Conservation (phyloP, 73 alveolate genomes). For the Symbiodinium natans region DNA sequence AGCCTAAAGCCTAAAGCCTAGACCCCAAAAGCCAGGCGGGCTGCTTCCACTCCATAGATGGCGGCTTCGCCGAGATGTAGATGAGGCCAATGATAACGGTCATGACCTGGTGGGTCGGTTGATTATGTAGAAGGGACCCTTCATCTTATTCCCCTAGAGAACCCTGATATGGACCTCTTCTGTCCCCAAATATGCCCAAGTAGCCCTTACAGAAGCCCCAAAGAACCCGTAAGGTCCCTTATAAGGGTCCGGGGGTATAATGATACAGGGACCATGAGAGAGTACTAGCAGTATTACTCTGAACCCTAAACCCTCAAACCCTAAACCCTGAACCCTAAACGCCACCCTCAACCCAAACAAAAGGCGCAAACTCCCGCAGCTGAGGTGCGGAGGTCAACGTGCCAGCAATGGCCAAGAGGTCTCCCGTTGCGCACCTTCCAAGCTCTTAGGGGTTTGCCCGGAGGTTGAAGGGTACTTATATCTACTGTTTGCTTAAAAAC, state of each 20-base stretch:
- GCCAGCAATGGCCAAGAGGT: not conserved
- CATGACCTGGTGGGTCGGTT: not conserved
- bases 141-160: too few species aligned
- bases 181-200: too few species aligned
- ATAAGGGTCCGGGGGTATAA: too few species aligned
- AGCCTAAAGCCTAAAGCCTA: not conserved
- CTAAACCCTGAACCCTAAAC: too few species aligned
- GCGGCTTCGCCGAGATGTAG: not conserved
- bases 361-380: not conserved
- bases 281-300: not conserved
- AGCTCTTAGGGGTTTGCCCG: too few species aligned
- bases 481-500: too few species aligned
- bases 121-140: not conserved
- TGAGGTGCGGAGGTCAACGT: not conserved
- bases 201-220: too few species aligned
- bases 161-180: too few species aligned
- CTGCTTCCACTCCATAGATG: not conserved
- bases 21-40: not conserved
- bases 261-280: not conserved
- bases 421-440: not conserved
- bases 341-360: not conserved
- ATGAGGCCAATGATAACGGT: not conserved
- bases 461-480: not conserved
- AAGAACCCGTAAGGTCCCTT: too few species aligned
- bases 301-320: too few species aligned